Percentiles rank a stretch among this genome's conserved stretches.
Conservation (phyloP, 768 basidiomycete species). For the Gymnopilus junonius region DNA sequence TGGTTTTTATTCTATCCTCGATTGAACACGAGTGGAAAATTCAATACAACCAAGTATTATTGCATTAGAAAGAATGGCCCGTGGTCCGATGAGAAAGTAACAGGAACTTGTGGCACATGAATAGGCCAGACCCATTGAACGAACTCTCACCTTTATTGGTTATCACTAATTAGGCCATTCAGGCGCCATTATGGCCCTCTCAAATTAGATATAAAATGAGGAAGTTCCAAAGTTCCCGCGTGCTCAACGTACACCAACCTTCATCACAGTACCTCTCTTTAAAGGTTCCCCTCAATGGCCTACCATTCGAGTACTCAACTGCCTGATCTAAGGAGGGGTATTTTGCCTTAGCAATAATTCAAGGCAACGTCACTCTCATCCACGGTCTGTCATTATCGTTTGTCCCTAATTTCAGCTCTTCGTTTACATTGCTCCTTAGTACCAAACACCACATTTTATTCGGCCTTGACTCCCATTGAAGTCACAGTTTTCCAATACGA, state of each 20-base stretch:
- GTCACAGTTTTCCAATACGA: constrained; percentile 62
- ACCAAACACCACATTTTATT: constrained; percentile 40
- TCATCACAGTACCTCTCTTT: background rate
- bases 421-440: constrained; percentile 27
- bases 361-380: constrained; percentile 60
- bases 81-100: background rate
- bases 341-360: constrained; percentile 63
- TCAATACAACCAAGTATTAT: no score
- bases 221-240: background rate
- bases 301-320: background rate
- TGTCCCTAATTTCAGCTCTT: background rate
- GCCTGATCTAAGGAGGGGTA: constrained; percentile 13
- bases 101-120: background rate
- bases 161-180: background rate
- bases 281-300: background rate
- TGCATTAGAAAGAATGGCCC: no score
- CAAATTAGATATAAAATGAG: background rate
- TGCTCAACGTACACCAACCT: no score
- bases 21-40: no score
- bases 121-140: background rate
- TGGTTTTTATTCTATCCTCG: no score
- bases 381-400: constrained; percentile 55
- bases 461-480: constrained; percentile 48
- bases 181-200: background rate
- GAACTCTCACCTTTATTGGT: background rate